A percentile compares a stretch with the other conserved stretches of the same genome.
These are phyloP conservation scores for Acanthamoeba quina DNA, from an alignment of 208 protist species.

Conservation along the genomic window DNA sequence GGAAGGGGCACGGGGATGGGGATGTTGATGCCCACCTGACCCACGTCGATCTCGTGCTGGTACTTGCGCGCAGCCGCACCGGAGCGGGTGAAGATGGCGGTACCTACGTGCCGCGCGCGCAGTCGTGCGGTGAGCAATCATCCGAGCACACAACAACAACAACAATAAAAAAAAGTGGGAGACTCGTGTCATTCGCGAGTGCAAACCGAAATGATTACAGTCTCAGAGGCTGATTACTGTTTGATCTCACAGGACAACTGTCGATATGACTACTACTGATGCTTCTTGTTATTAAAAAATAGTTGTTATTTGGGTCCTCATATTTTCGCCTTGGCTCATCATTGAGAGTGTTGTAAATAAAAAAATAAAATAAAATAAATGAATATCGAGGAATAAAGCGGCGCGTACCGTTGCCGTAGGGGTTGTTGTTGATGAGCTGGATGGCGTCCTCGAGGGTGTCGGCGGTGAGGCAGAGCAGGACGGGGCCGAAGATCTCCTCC, in stretches of 20 bases:
- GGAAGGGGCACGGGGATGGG: conserved; percentile 95
- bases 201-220: background rate
- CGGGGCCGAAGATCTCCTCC: conserved; percentile 95
- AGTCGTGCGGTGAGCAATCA: background rate
- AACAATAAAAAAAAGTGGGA: background rate
- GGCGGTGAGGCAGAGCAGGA: conserved; percentile 86
- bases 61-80: conserved; percentile 93
- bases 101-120: conserved; percentile 29
- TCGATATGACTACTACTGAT: background rate
- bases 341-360: background rate
- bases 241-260: background rate
- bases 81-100: conserved; percentile 93
- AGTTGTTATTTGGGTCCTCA: conserved; percentile 1
- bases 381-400: background rate
- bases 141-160: no score
- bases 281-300: background rate
- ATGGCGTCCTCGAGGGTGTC: conserved; percentile 95
- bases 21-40: conserved; percentile 95
- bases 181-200: background rate
- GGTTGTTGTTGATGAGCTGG: conserved; percentile 92
- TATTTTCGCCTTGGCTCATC: conserved; percentile 47
- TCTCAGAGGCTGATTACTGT: background rate
- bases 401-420: conserved; percentile 92
- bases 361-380: background rate
- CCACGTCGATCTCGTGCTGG: conserved; percentile 91